Percentiles rank a stretch among this genome's conserved stretches.
phyloP scores from a whole-genome alignment of 495 filamentous ascomycete species.

The Chaetomidium leptoderma region DNA sequence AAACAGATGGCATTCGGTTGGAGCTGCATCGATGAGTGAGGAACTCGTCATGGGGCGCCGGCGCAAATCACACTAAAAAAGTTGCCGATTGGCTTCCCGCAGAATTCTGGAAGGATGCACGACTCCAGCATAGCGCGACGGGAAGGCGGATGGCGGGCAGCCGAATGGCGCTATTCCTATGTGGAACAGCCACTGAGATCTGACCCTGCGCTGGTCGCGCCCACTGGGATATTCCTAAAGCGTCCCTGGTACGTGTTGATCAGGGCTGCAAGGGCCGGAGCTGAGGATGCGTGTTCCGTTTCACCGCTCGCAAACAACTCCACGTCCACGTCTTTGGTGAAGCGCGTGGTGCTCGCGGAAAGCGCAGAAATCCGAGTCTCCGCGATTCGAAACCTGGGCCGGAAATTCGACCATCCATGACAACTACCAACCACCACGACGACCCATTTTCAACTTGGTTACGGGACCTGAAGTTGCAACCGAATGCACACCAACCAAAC shows the following conservation, averaged over 20 bases:
- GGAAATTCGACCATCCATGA: too few relatives aligned
- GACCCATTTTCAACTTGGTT: neutral
- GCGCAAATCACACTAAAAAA: neutral
- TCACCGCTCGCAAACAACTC: too few relatives aligned
- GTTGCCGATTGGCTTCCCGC: conserved; percentile 5
- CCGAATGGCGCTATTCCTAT: neutral
- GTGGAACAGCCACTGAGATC: conserved; percentile 8
- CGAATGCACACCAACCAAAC: neutral
- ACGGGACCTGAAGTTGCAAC: neutral
- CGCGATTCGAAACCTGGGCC: neutral
- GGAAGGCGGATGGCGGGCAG: conserved; percentile 10
- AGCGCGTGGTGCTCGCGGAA: too few relatives aligned
- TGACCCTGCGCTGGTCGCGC: conserved; percentile 3
- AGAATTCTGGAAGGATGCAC: neutral
- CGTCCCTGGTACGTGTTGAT: neutral
- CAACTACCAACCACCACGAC: neutral
- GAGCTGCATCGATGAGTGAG: too few relatives aligned
- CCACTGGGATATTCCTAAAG: neutral
- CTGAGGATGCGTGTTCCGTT: conserved; percentile 8
- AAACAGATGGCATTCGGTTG: neutral
- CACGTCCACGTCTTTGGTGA: neutral
- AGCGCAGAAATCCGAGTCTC: neutral
- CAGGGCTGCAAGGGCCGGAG: conserved; percentile 4
- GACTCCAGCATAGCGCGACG: conserved; percentile 6
- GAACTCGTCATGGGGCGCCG: too few relatives aligned